Conservation (phyloP, 2,329 filamentous ascomycete genomes). For the Botryotinia narcissicola region DNA sequence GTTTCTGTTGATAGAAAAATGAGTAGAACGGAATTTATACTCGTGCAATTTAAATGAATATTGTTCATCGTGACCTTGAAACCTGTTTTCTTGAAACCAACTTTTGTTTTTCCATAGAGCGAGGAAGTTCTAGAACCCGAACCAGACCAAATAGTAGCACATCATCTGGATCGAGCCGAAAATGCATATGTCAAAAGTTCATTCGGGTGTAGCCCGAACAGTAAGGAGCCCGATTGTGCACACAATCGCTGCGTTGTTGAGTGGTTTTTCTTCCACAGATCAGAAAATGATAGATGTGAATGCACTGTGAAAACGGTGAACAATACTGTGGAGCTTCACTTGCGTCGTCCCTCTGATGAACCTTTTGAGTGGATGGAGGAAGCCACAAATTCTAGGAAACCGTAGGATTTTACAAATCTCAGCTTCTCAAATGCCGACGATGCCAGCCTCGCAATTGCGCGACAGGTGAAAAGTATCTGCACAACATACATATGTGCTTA, state of each 20-base stretch:
- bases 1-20: not conserved
- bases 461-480: not conserved
- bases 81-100: not conserved
- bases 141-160: not conserved
- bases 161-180: not conserved
- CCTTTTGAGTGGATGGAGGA: not conserved
- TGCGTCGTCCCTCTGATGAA: not conserved
- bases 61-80: not conserved
- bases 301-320: not conserved
- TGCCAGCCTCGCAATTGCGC: not conserved
- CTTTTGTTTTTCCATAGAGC: no score
- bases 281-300: conserved; percentile 1
- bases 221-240: not conserved
- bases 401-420: not conserved
- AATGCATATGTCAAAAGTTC: not conserved
- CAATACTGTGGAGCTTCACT: not conserved
- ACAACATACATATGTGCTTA: not conserved
- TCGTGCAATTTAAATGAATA: not conserved
- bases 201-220: conserved; percentile 1
- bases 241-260: not conserved
- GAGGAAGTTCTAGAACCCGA: conserved; percentile 3
- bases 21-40: not conserved
- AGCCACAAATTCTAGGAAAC: not conserved
- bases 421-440: not conserved
- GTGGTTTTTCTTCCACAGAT: not conserved